Conservation (phyloP, 192 early-diverging fungal genomes). For the Backusella psychrophila region DNA sequence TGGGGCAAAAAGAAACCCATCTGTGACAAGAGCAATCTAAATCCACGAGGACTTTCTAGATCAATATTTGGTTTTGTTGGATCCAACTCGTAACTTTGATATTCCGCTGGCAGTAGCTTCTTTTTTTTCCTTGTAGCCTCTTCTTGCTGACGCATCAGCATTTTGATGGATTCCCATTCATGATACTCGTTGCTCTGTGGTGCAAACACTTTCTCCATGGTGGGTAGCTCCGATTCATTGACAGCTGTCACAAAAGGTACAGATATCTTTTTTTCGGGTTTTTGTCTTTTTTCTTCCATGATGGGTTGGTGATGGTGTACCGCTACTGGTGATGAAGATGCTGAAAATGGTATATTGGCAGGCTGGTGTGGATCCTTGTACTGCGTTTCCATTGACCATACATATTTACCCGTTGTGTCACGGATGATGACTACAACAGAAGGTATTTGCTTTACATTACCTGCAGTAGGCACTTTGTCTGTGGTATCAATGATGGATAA, state of each 20-base stretch:
- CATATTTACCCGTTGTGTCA: slow-evolving; percentile 69
- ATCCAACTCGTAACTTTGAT: slow-evolving; percentile 17
- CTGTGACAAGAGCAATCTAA: slow-evolving; percentile 62
- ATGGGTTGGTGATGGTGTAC: background rate
- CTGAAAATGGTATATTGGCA: background rate
- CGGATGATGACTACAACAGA: slow-evolving; percentile 59
- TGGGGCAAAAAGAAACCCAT: slow-evolving; percentile 63
- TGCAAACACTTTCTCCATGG: slow-evolving; percentile 34
- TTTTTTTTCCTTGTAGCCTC: slow-evolving; percentile 6
- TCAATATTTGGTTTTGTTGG: slow-evolving; percentile 27
- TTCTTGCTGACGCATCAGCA: slow-evolving; percentile 27
- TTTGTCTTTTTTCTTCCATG: background rate
- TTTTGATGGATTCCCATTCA: slow-evolving; percentile 29
- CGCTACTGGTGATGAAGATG: background rate
- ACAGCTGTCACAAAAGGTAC: slow-evolving; percentile 8
- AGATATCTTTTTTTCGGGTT: background rate
- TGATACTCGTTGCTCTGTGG: slow-evolving; percentile 27
- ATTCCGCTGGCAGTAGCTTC: background rate
- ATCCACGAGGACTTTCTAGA: slow-evolving; percentile 43
- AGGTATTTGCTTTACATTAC: slow-evolving; percentile 31
- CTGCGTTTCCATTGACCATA: slow-evolving; percentile 58
- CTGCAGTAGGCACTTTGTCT: background rate
- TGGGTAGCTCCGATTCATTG: slow-evolving; percentile 35
- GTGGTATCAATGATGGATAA: slow-evolving; percentile 62
- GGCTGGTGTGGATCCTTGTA: slow-evolving; percentile 40